Percentiles rank a stretch among this genome's conserved stretches.
Conservation (phyloP, 768 basidiomycete genomes). For the Boletales sp. region DNA sequence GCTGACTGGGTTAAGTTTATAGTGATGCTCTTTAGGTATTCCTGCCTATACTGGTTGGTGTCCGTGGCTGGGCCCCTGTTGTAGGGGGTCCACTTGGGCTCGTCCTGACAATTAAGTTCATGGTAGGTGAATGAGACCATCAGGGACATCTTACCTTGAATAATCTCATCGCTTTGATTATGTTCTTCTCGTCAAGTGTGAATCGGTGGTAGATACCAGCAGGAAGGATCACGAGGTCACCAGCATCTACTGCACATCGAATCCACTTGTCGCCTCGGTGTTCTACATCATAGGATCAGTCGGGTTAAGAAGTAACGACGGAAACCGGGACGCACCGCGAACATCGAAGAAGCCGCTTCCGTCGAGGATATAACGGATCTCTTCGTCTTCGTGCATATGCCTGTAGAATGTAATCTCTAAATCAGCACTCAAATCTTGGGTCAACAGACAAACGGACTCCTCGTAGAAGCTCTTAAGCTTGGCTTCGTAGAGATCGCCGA, state of each 20-base stretch:
- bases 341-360: slow-evolving; percentile 95
- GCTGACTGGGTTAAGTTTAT: slow-evolving; percentile 22
- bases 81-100: slow-evolving; percentile 86
- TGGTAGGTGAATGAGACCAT: not conserved
- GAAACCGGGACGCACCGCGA: slow-evolving; percentile 53
- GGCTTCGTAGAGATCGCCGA: slow-evolving; percentile 80
- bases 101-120: slow-evolving; percentile 51
- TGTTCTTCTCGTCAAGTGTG: slow-evolving; percentile 75
- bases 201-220: slow-evolving; percentile 95
- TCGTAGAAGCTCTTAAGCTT: slow-evolving; percentile 83
- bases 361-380: slow-evolving; percentile 82
- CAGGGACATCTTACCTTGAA: slow-evolving; percentile 60
- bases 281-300: slow-evolving; percentile 40
- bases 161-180: slow-evolving; percentile 73
- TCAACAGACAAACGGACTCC: slow-evolving; percentile 49
- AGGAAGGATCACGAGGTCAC: slow-evolving; percentile 85
- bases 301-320: not conserved
- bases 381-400: slow-evolving; percentile 95
- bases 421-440: not conserved
- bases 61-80: slow-evolving; percentile 65
- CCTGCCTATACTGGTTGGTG: slow-evolving; percentile 54
- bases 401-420: slow-evolving; percentile 32
- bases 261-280: slow-evolving; percentile 73
- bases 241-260: slow-evolving; percentile 66
- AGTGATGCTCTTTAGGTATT: slow-evolving; percentile 54